phyloP scores from a whole-genome alignment of 2,329 filamentous ascomycete genomes.

The Cladorrhinum sp. region DNA sequence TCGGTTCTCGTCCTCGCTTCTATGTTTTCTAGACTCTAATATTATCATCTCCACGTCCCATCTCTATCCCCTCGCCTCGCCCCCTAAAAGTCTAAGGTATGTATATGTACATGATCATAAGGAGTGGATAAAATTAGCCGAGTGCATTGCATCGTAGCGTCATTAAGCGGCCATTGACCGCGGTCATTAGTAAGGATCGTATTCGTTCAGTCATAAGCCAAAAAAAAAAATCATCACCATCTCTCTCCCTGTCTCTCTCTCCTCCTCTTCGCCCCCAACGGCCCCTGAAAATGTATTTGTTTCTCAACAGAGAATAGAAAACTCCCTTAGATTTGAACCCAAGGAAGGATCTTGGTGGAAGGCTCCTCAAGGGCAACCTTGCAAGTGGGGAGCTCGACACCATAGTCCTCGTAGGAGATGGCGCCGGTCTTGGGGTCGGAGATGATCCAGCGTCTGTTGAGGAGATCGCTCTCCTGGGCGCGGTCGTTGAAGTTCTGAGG shows the following conservation, averaged over 20 bases:
- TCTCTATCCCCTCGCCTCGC: not conserved
- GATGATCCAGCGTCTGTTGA: conserved; percentile 35
- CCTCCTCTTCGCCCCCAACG: not conserved
- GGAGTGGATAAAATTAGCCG: not conserved
- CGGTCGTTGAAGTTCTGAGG: conserved; percentile 35
- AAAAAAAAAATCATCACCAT: not conserved
- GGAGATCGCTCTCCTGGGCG: conserved; percentile 37
- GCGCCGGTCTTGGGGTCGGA: conserved; percentile 25
- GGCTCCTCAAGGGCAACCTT: conserved; percentile 31
- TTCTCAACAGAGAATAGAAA: not conserved
- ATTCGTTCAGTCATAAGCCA: not conserved
- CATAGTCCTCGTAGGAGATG: conserved; percentile 32
- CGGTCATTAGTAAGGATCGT: not conserved
- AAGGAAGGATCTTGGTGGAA: conserved; percentile 16
- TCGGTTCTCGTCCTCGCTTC: too few species aligned
- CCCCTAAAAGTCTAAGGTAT: not conserved
- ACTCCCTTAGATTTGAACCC: conserved; percentile 9
- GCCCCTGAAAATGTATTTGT: too few species aligned
- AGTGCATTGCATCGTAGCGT: not conserved
- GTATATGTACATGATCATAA: not conserved
- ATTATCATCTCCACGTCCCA: not conserved
- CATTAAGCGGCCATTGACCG: not conserved
- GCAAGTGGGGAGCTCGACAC: conserved; percentile 33
- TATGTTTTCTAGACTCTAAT: too few species aligned
- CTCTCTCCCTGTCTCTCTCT: not conserved